Conservation (phyloP, 352 stramenopile species). For the Phytophthora pistaciae region DNA sequence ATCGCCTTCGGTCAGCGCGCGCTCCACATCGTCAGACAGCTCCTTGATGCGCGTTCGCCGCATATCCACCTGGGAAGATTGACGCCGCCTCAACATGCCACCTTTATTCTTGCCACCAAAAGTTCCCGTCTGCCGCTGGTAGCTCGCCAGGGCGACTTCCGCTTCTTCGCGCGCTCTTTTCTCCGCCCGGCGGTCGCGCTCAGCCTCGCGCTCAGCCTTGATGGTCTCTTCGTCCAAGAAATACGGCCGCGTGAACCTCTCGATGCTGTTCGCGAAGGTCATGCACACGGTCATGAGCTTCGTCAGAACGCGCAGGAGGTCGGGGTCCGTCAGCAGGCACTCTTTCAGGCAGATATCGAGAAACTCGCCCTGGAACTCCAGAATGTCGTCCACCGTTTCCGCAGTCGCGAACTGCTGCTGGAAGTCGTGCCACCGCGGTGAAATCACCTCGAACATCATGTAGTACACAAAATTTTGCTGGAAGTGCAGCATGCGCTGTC, state of each 20-base stretch:
- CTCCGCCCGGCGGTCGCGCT: slow-evolving; percentile 82
- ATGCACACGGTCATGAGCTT: slow-evolving; percentile 98
- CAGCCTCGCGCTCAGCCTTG: slow-evolving; percentile 79
- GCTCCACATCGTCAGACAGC: slow-evolving; percentile 81
- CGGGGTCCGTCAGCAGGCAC: slow-evolving; percentile 96
- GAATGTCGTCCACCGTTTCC: slow-evolving; percentile 95
- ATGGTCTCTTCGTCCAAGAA: slow-evolving; percentile 89
- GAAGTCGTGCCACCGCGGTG: slow-evolving; percentile 93
- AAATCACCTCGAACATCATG: slow-evolving; percentile 98
- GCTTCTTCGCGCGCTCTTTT: slow-evolving; percentile 83
- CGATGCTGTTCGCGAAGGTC: slow-evolving; percentile 95
- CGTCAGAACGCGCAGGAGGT: slow-evolving; percentile 94
- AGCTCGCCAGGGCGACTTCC: slow-evolving; percentile 73
- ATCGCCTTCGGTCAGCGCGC: slow-evolving; percentile 74
- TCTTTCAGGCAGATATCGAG: slow-evolving; percentile 97
- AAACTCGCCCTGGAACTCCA: slow-evolving; percentile 96
- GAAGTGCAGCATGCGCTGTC: slow-evolving; percentile 99
- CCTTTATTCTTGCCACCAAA: slow-evolving; percentile 66
- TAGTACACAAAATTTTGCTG: slow-evolving; percentile 99
- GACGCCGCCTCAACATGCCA: slow-evolving; percentile 57
- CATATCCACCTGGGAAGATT: slow-evolving; percentile 84
- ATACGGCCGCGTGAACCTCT: slow-evolving; percentile 88
- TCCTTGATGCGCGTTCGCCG: slow-evolving; percentile 83
- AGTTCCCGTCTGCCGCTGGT: slow-evolving; percentile 56
- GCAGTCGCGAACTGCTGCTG: slow-evolving; percentile 81